Base-by-base conservation (phyloP, 164 flowering plant genomes). In the Liquidambar formosana region DNA sequence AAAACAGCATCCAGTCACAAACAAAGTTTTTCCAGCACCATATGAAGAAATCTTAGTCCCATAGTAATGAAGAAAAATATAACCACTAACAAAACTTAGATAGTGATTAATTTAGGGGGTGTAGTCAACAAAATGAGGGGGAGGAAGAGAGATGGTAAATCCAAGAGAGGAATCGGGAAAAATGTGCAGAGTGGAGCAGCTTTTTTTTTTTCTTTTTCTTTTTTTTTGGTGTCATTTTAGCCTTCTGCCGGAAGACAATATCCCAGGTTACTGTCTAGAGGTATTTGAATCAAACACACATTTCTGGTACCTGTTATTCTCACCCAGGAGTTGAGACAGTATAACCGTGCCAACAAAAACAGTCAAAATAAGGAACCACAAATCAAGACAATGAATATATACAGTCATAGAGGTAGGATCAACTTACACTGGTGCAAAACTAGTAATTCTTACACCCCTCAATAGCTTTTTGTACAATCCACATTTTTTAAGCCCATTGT, bases 221-320 rank as follows among this genome's bases (percentile, higher is more conserved):
- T 8, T 13, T 15, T 15, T 49, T 15, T 15, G n/a, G 5, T 49
- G 53, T 2, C 41, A 33, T 49, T 49, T 49, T 49, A n/a, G 6
- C 53, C 53, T 49, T 49, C 53, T 49, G 53, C 53, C 5, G n/a
- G n/a, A 49, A 49, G 12, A 49, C 5, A 49, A 16, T n/a, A 49
- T 49, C 19, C 5, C 5, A 49, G 53, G 18, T 33, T 33, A 33
- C 4, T 33, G 41, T 33, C 41, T 33, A 33, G 41, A 6, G 6
- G 4, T 33, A 33, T 33, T 33, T 33, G n/a, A 49, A 49, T 49
- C n/a, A 49, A 49, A 49, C n/a, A 49, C 12, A 2, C 2, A 49
- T 49, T 49, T 49, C 53, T 49, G 53, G 53, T 49, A 18, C 53
- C 53, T 49, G 15, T 49, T 49, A 49, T 49, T 49, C n/a, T 49